Evolutionary conservation across 345 rosid species (phyloP).

Genomic region (Eucalyptus guilfoylei): DNA sequence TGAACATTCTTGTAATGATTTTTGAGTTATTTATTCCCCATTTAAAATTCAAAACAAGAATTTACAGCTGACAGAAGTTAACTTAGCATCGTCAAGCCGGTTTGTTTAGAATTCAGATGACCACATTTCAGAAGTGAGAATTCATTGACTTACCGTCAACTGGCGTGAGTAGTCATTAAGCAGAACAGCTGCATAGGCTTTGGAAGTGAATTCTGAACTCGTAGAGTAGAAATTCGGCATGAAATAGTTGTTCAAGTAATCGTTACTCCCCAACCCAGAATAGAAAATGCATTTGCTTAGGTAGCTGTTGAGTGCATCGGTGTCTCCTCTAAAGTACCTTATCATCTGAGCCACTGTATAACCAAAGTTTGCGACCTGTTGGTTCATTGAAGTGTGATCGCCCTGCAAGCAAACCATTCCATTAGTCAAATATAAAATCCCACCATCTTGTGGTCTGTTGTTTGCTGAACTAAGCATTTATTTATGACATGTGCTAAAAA

Average conservation of each 20-base stretch:
- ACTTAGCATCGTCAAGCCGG: background rate
- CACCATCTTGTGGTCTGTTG: background rate
- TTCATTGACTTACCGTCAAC: constrained; percentile 27
- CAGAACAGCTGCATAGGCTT: constrained; percentile 52
- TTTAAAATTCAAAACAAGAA: background rate
- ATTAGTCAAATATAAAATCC: background rate
- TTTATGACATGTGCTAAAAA: background rate
- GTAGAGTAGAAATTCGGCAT: constrained; percentile 73
- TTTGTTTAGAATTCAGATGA: background rate
- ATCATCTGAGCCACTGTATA: constrained; percentile 38
- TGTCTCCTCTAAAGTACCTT: constrained; percentile 58
- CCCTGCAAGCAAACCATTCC: constrained; percentile 25
- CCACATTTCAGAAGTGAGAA: background rate
- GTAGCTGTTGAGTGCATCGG: constrained; percentile 26
- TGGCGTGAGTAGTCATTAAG: constrained; percentile 66
- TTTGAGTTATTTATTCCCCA: background rate
- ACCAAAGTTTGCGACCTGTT: constrained; percentile 35
- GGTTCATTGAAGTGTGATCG: constrained; percentile 66
- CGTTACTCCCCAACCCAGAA: constrained; percentile 83
- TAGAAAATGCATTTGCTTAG: constrained; percentile 62
- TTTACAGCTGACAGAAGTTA: background rate
- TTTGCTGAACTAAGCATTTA: background rate
- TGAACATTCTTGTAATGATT: background rate
- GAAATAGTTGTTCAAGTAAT: constrained; percentile 83
- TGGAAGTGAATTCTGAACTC: constrained; percentile 31